Percentiles rank a stretch among this genome's conserved stretches.
These are phyloP conservation scores for Syncephalis fuscata DNA, from an alignment of 371 early-diverging fungal species.

Conservation along the genomic window DNA sequence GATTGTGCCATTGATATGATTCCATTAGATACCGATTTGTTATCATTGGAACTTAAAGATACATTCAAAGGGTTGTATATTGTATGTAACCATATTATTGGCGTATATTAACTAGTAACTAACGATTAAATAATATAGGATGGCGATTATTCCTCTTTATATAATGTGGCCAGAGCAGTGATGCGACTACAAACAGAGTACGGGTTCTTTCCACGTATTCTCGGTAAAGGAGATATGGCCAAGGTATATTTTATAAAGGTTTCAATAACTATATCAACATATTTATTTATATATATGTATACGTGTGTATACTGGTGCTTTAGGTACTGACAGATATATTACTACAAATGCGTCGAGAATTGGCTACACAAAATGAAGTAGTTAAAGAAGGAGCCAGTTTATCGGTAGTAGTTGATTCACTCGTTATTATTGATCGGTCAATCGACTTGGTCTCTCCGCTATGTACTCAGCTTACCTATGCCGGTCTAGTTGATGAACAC, in stretches of 20 bases:
- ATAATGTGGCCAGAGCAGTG: slow-evolving; percentile 61
- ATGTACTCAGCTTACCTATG: no score
- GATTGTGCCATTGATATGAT: slow-evolving; percentile 82
- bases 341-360: slow-evolving; percentile 66
- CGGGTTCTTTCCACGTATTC: slow-evolving; percentile 74
- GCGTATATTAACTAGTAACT: no score
- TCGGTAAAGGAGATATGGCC: slow-evolving; percentile 80
- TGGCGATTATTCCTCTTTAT: slow-evolving; percentile 65
- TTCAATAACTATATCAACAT: no score
- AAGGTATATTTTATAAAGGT: slow-evolving; percentile 21
- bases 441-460: slow-evolving; percentile 77
- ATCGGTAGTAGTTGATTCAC: slow-evolving; percentile 66
- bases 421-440: slow-evolving; percentile 77
- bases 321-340: slow-evolving; percentile 63
- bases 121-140: slow-evolving; percentile 43
- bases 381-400: slow-evolving; percentile 11
- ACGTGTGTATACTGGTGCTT: not conserved
- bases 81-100: no score
- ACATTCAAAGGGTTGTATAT: slow-evolving; percentile 69
- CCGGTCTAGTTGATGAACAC: slow-evolving; percentile 2
- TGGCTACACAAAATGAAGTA: slow-evolving; percentile 33
- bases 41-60: slow-evolving; percentile 73
- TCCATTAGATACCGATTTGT: slow-evolving; percentile 76
- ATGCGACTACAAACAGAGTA: slow-evolving; percentile 74
- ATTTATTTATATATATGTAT: not conserved